Conservation (phyloP, 805 yeast species). For the Hanseniaspora meyeri region DNA sequence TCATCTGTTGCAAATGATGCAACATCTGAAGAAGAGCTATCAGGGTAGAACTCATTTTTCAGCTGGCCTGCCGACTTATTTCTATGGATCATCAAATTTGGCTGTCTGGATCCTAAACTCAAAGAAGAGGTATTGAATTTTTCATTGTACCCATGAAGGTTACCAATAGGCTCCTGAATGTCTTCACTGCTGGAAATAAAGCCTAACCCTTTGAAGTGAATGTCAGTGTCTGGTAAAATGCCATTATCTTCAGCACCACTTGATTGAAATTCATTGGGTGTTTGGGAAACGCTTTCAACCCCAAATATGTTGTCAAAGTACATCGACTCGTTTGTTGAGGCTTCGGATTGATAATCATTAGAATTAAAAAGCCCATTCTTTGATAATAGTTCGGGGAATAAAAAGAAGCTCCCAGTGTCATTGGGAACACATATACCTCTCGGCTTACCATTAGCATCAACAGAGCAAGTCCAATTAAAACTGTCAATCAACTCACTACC, state of each 20-base stretch:
- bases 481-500: conserved; percentile 82
- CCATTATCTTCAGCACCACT: neutral
- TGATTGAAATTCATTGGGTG: neutral
- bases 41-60: conserved; percentile 5
- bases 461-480: conserved; percentile 53
- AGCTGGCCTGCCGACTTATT: neutral
- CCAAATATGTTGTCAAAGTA: neutral
- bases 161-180: neutral
- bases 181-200: neutral
- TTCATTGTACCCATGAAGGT: neutral
- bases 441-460: conserved; percentile 34
- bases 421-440: conserved; percentile 34
- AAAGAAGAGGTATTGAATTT: neutral
- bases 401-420: conserved; percentile 25
- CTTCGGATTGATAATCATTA: neutral
- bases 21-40: neutral
- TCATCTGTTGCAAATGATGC: neutral
- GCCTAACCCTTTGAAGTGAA: neutral
- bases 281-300: neutral
- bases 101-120: neutral
- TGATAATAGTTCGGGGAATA: conserved; percentile 13
- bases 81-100: neutral
- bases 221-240: neutral
- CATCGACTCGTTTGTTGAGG: neutral
- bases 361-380: neutral